phyloP scores from a whole-genome alignment of 306 rosid species.

The Cicer pinnatifidum region DNA sequence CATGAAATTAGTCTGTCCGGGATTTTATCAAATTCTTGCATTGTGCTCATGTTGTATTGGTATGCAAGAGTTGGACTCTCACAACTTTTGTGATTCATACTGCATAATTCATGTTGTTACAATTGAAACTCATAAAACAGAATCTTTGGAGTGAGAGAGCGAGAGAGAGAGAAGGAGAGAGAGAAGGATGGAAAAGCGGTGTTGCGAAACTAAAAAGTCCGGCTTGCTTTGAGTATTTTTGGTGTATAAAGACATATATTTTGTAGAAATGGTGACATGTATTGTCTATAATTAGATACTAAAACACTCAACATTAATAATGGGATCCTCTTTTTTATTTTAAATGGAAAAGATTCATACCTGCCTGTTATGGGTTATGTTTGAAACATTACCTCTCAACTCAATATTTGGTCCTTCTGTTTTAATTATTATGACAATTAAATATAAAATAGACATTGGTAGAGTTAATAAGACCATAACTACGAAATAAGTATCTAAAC shows the following conservation, averaged over 20 bases:
- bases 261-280: too few species aligned
- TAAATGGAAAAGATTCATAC: too few species aligned
- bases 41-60: constrained; percentile 8
- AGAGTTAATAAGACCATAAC: background rate
- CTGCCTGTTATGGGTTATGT: background rate
- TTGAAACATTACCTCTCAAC: background rate
- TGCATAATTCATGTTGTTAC: background rate
- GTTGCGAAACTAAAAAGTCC: background rate
- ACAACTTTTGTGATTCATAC: background rate
- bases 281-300: too few species aligned
- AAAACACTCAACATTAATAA: too few species aligned
- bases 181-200: background rate
- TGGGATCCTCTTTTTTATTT: too few species aligned
- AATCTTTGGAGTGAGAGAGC: background rate
- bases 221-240: background rate
- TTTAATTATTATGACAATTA: background rate
- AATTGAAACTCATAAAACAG: background rate
- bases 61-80: constrained; percentile 14
- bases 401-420: background rate
- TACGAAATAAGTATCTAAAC: background rate
- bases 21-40: background rate
- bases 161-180: background rate
- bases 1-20: constrained; percentile 17
- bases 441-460: background rate
- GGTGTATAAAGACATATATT: too few species aligned